phyloP scores from a whole-genome alignment of 768 basidiomycete genomes.

The Amanita rimosa region DNA sequence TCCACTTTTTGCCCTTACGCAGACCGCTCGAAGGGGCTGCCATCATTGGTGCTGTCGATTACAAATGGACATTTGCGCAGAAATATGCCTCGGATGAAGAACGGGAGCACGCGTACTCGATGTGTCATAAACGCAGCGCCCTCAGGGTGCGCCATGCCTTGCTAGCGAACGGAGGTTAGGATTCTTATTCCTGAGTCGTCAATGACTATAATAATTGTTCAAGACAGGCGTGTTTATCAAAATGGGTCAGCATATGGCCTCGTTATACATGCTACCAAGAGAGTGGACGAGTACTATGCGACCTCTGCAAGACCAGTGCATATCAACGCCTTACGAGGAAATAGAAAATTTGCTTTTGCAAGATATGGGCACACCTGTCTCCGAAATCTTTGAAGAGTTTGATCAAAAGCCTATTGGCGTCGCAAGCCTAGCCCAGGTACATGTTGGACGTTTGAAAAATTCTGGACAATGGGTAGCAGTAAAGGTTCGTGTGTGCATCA shows the following conservation, averaged over 20 bases:
- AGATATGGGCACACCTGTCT: conserved; percentile 67
- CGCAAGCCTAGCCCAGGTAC: conserved; percentile 94
- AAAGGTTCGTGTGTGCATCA: conserved; percentile 35
- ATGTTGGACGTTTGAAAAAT: conserved; percentile 62
- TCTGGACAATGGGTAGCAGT: conserved; percentile 77
- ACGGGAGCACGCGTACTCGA: conserved; percentile 44
- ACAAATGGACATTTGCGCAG: conserved; percentile 55
- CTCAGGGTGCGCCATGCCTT: conserved; percentile 70
- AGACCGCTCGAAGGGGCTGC: conserved; percentile 36
- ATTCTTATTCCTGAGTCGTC: neutral
- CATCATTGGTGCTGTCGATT: conserved; percentile 53
- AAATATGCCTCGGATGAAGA: conserved; percentile 40
- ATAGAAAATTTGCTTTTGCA: conserved; percentile 64
- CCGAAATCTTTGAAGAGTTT: conserved; percentile 76
- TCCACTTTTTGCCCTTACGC: conserved; percentile 16
- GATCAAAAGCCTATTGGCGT: conserved; percentile 86
- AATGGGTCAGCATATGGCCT: conserved; percentile 80
- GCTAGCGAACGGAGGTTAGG: conserved; percentile 74
- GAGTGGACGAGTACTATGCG: conserved; percentile 44
- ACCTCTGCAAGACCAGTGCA: conserved; percentile 83
- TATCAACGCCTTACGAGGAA: conserved; percentile 74
- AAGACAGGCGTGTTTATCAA: conserved; percentile 71
- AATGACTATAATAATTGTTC: neutral
- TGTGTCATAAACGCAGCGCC: conserved; percentile 81
- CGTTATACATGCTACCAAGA: conserved; percentile 40